phyloP scores from a whole-genome alignment of 2,329 filamentous ascomycete species.

The Daldinia sp. region DNA sequence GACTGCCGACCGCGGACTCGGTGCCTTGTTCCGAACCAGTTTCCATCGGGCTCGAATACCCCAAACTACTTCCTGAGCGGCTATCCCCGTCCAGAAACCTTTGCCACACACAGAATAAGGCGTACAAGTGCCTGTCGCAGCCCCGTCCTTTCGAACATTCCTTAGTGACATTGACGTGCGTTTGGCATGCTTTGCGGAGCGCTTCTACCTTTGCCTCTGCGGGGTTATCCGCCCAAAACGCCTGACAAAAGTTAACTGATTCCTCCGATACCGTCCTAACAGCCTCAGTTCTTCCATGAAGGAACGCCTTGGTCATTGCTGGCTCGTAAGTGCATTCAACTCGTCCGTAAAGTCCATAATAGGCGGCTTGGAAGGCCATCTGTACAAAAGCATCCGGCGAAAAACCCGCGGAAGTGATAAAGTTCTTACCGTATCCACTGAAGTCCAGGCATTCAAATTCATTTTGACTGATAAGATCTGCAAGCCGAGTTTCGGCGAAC shows the following conservation, averaged over 20 bases:
- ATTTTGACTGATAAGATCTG: conserved; percentile 94
- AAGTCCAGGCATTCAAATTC: conserved; percentile 96
- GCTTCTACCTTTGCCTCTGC: conserved; percentile 85
- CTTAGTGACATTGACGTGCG: conserved; percentile 80
- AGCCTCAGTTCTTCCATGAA: conserved; percentile 94
- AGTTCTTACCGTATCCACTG: conserved; percentile 89
- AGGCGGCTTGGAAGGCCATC: conserved; percentile 98
- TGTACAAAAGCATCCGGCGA: conserved; percentile 97
- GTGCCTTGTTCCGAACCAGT: conserved; percentile 57
- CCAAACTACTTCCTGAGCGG: conserved; percentile 63
- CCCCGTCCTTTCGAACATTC: conserved; percentile 90
- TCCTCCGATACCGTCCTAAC: conserved; percentile 86
- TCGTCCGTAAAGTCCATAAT: conserved; percentile 94
- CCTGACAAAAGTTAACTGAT: conserved; percentile 86
- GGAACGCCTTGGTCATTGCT: conserved; percentile 94
- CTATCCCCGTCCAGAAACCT: conserved; percentile 75
- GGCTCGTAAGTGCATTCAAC: conserved; percentile 97
- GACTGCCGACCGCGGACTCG: conserved; percentile 60
- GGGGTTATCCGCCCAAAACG: conserved; percentile 93
- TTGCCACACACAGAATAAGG: conserved; percentile 94
- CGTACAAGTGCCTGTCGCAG: conserved; percentile 92
- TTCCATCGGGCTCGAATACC: conserved; percentile 69
- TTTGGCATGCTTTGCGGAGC: conserved; percentile 81
- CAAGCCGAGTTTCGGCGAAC: conserved; percentile 92
- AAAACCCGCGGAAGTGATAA: conserved; percentile 96